Percentiles rank a stretch among this genome's conserved stretches.
phyloP scores from a whole-genome alignment of 139 green algal genomes.

The Chlamydomonas applanata region DNA sequence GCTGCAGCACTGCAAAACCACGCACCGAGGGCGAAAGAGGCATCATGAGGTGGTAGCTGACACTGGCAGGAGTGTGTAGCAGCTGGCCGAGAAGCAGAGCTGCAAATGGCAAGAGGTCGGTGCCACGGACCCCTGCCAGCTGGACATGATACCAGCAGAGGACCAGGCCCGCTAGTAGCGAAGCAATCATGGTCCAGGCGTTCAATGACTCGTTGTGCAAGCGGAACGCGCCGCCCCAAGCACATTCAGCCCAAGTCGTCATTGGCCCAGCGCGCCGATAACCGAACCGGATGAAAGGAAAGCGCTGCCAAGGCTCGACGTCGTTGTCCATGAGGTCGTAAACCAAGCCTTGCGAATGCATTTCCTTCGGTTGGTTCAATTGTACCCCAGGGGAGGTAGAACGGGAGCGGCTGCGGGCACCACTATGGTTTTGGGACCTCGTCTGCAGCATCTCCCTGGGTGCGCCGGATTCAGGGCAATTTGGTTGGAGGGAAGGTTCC shows the following conservation, averaged over 20 bases:
- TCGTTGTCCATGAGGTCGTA: constrained; percentile 2
- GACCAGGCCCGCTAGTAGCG: background rate
- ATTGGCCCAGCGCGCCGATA: background rate
- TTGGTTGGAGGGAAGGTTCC: too few species aligned
- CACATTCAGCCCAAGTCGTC: background rate
- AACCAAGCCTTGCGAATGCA: too few species aligned
- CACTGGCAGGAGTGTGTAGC: constrained; percentile 13
- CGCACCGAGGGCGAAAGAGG: constrained; percentile 4
- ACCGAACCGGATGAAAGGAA: constrained; percentile 2
- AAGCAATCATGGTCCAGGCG: constrained; percentile 17
- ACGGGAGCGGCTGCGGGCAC: too few species aligned
- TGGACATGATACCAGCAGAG: too few species aligned
- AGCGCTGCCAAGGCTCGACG: constrained; percentile 26
- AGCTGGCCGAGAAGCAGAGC: constrained; percentile 9
- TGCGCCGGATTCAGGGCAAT: too few species aligned
- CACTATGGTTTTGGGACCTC: too few species aligned
- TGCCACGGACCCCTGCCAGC: background rate
- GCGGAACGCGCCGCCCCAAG: background rate
- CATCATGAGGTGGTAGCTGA: constrained; percentile 25
- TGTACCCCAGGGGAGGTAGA: too few species aligned
- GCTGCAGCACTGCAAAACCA: background rate
- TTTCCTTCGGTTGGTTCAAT: too few species aligned
- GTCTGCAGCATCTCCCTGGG: too few species aligned
- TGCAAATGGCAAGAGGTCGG: constrained; percentile 17
- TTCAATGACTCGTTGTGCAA: constrained; percentile 27